These are phyloP conservation scores for Fusarium heterosporum DNA, from an alignment of 2,329 filamentous ascomycete genomes.

Conservation along the genomic window DNA sequence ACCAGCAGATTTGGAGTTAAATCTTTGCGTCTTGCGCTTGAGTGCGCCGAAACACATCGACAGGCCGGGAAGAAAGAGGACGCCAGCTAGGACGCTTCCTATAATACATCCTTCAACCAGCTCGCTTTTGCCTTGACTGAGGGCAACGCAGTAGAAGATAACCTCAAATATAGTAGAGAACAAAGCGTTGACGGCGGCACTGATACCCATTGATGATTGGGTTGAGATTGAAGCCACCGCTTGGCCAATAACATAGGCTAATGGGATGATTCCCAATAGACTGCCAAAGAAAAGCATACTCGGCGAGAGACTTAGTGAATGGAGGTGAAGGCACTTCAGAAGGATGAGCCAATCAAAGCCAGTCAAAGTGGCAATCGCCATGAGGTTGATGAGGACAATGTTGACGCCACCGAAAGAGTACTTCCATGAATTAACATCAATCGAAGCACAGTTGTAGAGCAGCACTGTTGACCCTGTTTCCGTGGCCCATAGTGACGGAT, in stretches of 20 bases:
- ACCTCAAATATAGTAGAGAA: neutral
- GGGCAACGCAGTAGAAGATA: neutral
- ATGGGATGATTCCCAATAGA: neutral
- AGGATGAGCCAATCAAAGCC: neutral
- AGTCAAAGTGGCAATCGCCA: neutral
- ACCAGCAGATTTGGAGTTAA: neutral
- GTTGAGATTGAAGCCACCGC: neutral
- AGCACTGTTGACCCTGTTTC: neutral
- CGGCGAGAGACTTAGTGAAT: neutral
- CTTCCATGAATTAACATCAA: neutral
- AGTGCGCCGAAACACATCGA: neutral
- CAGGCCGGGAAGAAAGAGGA: neutral
- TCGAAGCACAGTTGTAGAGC: neutral
- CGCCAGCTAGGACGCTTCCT: neutral
- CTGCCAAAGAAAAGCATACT: neutral
- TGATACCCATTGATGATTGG: neutral
- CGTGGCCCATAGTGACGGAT: neutral
- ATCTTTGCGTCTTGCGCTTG: neutral
- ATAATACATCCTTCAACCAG: neutral
- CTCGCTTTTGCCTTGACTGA: neutral
- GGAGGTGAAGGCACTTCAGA: neutral
- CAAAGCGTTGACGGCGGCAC: neutral
- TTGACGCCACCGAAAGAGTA: neutral
- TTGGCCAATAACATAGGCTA: neutral
- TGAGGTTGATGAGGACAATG: neutral